Base-by-base conservation (phyloP, 352 stramenopile species). In the Globisporangium takayamanum region DNA sequence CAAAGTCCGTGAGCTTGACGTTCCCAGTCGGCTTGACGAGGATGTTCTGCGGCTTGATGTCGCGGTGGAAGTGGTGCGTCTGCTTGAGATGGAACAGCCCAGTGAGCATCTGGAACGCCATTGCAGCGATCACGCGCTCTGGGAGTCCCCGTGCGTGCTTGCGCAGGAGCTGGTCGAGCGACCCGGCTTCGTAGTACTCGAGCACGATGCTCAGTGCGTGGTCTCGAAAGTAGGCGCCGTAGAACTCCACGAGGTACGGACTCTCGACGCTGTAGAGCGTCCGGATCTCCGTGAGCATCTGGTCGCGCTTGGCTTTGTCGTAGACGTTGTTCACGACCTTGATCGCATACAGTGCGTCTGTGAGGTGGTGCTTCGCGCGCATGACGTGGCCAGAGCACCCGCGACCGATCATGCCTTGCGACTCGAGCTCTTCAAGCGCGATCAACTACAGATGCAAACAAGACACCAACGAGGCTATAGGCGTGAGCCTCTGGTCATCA, bases 31-130 rank as follows among this genome's bases (percentile, higher is more conserved):
- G 52, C 58, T 95, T 89, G 49, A 97, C 69, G 18, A 98, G 74
- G 36, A 98, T 83, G 70, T 98, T 98, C 42, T 88, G 88, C 16
- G 90, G 91, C 59, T 98, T 98, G 59, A 98, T 83, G 58, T 98
- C 93, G 41, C 93, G 87, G 57, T 98, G 93, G 56, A 98, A 98
- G 48, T 91, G 80, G 36, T 82, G 74, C 33, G 73, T 64, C 1
- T 70, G 62, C 62, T 87, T 83, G 60, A 91, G 75, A 41, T 88
- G 73, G 12, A 60, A 60, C 11, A 91, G 68, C n/a, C 80, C 80
- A 10, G 58, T 69, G 30, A 91, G 64, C 41, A 88, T 73, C 45
- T 88, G 78, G 59, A 73, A 82, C 12, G 77, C 76, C 60, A 89
- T 80, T 16, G 70, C 64, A 28, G 78, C 78, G 18, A 87, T 57